A percentile compares a stretch with the other conserved stretches of the same genome.
These are phyloP conservation scores for Acephala macrosclerotiorum DNA, from an alignment of 2,329 filamentous ascomycete genomes.

Conservation along the genomic window DNA sequence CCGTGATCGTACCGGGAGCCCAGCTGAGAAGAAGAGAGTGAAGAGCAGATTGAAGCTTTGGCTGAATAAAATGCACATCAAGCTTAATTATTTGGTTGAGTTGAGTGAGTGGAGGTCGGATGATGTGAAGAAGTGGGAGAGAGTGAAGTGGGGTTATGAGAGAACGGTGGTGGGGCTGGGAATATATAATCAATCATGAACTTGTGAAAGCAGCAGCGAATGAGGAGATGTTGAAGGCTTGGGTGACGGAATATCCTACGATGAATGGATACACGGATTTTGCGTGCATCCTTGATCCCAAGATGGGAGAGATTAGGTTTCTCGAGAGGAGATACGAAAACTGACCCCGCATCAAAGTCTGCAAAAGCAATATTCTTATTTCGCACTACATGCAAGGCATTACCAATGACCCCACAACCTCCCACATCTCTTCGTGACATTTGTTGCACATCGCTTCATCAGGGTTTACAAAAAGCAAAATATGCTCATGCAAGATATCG, in stretches of 20 bases:
- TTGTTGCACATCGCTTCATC: neutral
- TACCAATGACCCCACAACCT: too few relatives aligned
- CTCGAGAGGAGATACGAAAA: neutral
- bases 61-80: neutral
- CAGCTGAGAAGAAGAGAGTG: slow-evolving; percentile 48
- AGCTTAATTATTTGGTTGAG: neutral
- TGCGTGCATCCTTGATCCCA: neutral
- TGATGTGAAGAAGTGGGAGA: neutral
- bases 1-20: slow-evolving; percentile 54
- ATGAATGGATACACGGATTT: neutral
- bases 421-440: too few relatives aligned
- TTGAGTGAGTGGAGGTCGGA: neutral
- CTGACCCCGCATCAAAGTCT: neutral
- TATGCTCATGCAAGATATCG: neutral
- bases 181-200: neutral
- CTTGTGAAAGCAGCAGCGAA: neutral
- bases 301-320: neutral
- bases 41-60: neutral
- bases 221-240: neutral
- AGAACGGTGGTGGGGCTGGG: neutral
- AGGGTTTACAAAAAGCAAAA: neutral
- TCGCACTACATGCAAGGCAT: neutral
- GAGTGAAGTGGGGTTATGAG: neutral
- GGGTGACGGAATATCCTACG: neutral
- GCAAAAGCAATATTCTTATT: neutral